Conservation (phyloP, 257 asterid species). For the Solanum microdontum region DNA sequence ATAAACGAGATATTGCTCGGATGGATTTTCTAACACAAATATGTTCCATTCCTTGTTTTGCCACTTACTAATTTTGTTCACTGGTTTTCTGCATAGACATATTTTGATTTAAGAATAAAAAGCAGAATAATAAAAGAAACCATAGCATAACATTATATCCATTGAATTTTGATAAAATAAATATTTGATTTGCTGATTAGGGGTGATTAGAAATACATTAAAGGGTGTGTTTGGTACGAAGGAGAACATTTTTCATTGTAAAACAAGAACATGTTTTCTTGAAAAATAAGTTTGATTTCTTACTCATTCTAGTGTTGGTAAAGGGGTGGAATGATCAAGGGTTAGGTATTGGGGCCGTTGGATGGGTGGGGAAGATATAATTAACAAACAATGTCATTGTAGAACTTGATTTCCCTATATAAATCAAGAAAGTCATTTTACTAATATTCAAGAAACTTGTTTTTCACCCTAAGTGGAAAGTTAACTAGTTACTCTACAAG, state of each 20-base stretch:
- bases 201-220: not conserved
- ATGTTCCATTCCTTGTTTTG: not conserved
- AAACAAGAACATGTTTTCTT: too few relatives aligned
- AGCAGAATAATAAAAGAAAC: not conserved
- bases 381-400: not conserved
- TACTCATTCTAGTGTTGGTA: not conserved
- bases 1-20: not conserved
- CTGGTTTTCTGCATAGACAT: not conserved
- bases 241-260: too few relatives aligned
- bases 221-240: not conserved
- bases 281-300: too few relatives aligned
- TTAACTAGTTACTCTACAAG: constrained; percentile 18
- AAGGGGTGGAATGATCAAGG: not conserved
- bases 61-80: not conserved
- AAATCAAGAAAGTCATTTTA: not conserved
- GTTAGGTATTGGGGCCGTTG: not conserved
- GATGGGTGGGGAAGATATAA: not conserved
- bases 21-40: not conserved
- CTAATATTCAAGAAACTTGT: not conserved
- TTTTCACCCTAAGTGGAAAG: not conserved
- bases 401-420: not conserved
- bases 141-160: not conserved
- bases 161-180: not conserved
- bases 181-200: not conserved
- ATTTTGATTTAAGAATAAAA: not conserved